Evolutionary conservation across 768 basidiomycete species (phyloP), one percentile per base, ranked within the genome.

Genomic region (Botryobasidium botryosum): DNA sequence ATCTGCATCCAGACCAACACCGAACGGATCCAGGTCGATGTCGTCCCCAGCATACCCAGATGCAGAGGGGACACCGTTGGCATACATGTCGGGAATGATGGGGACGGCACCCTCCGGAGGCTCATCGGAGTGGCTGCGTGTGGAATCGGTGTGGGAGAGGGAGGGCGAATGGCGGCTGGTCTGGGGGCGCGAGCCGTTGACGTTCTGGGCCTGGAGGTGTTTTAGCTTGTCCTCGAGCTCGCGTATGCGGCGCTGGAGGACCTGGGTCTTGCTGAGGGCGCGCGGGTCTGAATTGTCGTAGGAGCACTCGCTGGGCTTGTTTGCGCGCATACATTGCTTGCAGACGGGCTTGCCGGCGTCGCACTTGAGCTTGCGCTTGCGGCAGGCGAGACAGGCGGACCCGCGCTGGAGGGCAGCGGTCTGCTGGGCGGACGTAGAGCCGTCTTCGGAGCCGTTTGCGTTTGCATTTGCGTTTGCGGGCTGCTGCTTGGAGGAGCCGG

Each of bases 261-360:
- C 29, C 40, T 42, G 40, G 15, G 40, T 42, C 27, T 31, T 42
- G 28, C 40, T 42, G n/a, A n/a, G n/a, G n/a, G n/a, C n/a, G n/a
- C n/a, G n/a, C 24, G 24, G 24, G 23, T 27, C 24, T 13, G 8
- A 10, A 10, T 85, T 82, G 52, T 85, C 82, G 57, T 84, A 85
- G 54, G 80, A 78, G 59, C 82, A 85, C 8, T 58, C 64, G 2
- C 82, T 78, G 41, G 64, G 64, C 57, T 82, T 83, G 68, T 84
- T 84, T 35, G 80, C 80, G 43, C 77, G 74, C 24, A 65, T 64
- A 55, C 82, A 85, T 56, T 85, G 82, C 50, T 79, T 77, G 50
- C 82, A 85, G 10, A 79, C 69, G 24, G 82, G 82, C 57, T 80
- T 83, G 37, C 55, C 55, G 50, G 80, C 82, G 55, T 84, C 82